phyloP scores from a whole-genome alignment of 2,329 filamentous ascomycete species.

The Fusarium begoniae region DNA sequence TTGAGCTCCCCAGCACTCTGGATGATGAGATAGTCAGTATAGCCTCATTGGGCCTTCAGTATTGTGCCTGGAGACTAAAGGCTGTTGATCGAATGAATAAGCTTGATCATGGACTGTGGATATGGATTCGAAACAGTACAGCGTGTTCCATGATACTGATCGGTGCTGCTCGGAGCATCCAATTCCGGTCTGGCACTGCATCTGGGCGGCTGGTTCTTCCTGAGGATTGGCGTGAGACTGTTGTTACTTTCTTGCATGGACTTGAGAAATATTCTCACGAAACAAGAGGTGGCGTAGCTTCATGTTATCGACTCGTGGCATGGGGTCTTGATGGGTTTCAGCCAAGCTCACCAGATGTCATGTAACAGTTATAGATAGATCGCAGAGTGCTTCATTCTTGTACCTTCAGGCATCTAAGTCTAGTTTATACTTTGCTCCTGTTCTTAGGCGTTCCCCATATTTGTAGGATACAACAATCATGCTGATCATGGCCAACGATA shows the following conservation, averaged over 20 bases:
- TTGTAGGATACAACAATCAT: not conserved
- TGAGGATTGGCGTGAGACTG: not conserved
- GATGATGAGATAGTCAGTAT: not conserved
- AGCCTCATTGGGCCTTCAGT: not conserved
- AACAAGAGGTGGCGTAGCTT: not conserved
- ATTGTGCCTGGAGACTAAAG: not conserved
- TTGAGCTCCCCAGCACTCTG: not conserved
- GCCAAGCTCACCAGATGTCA: not conserved
- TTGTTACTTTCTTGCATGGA: not conserved
- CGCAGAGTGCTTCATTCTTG: too few relatives aligned
- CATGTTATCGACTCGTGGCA: not conserved
- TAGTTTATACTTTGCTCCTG: not conserved
- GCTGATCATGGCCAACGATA: not conserved
- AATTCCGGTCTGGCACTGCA: not conserved
- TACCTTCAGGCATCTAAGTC: not conserved
- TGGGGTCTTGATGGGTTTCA: not conserved
- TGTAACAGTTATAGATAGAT: too few relatives aligned
- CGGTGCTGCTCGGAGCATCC: not conserved
- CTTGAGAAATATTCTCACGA: not conserved
- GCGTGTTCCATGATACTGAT: not conserved
- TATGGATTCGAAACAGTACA: not conserved
- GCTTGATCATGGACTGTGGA: not conserved
- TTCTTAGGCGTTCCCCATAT: not conserved
- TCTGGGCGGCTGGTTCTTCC: not conserved
- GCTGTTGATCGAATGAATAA: not conserved